A percentile compares a stretch with the other conserved stretches of the same genome.
These are phyloP conservation scores for Globisporangium paroecandrum DNA, from an alignment of 352 stramenopile species.

Conservation along the genomic window DNA sequence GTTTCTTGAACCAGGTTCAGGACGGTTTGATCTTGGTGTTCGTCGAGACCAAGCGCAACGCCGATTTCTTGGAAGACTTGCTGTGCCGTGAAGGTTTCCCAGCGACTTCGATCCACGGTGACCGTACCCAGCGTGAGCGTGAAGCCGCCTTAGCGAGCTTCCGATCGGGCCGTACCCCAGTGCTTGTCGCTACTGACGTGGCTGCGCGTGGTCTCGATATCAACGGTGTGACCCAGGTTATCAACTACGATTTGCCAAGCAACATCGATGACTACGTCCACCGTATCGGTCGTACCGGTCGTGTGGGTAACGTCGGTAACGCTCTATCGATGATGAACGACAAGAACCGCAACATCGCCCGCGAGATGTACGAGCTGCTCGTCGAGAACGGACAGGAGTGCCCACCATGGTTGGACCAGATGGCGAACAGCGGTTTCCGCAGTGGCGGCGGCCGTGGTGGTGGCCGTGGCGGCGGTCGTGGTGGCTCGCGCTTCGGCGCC, in stretches of 20 bases:
- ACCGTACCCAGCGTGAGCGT: constrained; percentile 95
- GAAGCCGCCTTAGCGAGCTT: constrained; percentile 92
- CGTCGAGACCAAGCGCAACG: constrained; percentile 97
- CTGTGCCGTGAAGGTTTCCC: constrained; percentile 91
- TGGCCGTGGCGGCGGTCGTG: constrained; percentile 48
- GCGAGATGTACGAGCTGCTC: constrained; percentile 96
- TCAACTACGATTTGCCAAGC: constrained; percentile 98
- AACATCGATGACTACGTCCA: constrained; percentile 99
- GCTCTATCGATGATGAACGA: constrained; percentile 99
- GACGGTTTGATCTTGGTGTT: constrained; percentile 96
- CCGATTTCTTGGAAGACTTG: constrained; percentile 95
- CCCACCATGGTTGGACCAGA: constrained; percentile 93
- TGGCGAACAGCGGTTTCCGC: constrained; percentile 82
- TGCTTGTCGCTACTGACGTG: constrained; percentile 98
- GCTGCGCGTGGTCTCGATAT: constrained; percentile 98
- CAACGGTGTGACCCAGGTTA: constrained; percentile 93
- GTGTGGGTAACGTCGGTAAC: constrained; percentile 97
- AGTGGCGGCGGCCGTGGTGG: constrained; percentile 52
- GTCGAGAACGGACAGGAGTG: constrained; percentile 95
- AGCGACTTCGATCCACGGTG: constrained; percentile 96
- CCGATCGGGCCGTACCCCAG: constrained; percentile 86
- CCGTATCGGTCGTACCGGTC: constrained; percentile 98
- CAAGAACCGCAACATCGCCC: constrained; percentile 96
- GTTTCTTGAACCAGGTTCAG: constrained; percentile 92
- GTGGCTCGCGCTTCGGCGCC: constrained; percentile 79